Evolutionary conservation across 192 early-diverging fungal species (phyloP).

Genomic region (Backusella tuberculispora): DNA sequence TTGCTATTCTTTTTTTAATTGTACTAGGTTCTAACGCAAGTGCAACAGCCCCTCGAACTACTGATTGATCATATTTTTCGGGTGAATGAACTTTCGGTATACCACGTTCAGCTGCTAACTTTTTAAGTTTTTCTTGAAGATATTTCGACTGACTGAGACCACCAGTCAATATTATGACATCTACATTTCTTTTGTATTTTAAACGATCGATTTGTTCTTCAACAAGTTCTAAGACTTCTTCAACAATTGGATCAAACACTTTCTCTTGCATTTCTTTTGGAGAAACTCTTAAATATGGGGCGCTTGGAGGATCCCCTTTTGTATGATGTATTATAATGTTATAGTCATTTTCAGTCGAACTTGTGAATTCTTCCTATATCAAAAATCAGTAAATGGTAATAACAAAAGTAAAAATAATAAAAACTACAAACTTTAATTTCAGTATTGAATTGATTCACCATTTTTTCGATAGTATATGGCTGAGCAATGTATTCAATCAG

Average conservation of each 20-base stretch:
- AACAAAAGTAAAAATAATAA: constrained; percentile 37
- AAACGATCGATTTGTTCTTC: constrained; percentile 46
- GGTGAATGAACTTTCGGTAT: constrained; percentile 39
- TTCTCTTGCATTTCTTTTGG: constrained; percentile 49
- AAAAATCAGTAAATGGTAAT: constrained; percentile 43
- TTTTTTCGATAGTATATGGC: constrained; percentile 15
- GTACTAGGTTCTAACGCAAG: constrained; percentile 41
- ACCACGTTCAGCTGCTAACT: constrained; percentile 37
- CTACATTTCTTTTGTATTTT: constrained; percentile 27
- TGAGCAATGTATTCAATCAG: background rate
- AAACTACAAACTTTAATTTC: constrained; percentile 27
- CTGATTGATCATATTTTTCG: constrained; percentile 46
- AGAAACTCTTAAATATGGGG: constrained; percentile 35
- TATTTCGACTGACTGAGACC: constrained; percentile 59
- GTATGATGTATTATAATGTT: constrained; percentile 37
- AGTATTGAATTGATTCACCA: constrained; percentile 12
- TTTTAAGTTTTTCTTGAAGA: constrained; percentile 46
- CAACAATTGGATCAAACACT: constrained; percentile 53
- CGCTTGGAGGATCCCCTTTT: constrained; percentile 45
- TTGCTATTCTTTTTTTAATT: constrained; percentile 16
- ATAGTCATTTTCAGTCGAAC: constrained; percentile 39
- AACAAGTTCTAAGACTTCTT: constrained; percentile 49
- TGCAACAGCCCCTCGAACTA: constrained; percentile 54
- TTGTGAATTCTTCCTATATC: constrained; percentile 47
- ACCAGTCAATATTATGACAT: constrained; percentile 53